Base-by-base conservation (phyloP, 148 eudicot genomes). In the Rhododendron griersonianum region DNA sequence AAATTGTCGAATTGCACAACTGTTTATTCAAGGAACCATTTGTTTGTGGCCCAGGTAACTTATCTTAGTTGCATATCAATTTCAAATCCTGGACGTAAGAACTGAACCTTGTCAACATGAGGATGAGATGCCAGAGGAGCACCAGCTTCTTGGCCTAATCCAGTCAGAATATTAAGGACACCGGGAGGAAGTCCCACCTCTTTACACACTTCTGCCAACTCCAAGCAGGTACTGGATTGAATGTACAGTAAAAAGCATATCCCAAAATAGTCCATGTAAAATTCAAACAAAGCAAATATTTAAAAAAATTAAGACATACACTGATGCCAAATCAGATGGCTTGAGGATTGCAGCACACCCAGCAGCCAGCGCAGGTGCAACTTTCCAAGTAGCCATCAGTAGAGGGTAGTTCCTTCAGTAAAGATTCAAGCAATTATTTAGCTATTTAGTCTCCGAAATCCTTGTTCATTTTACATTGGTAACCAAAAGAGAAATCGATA, bases 361-460 rank as follows among this genome's bases (percentile, higher is more conserved):
- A 91, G 99, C 99, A 78, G 99, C 99, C 86, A 97, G 94, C 81
- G 99, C 98, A 84, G 99, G 98, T 88, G 99, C 99, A 88, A 97
- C 98, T 93, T 97, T 97, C 99, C 99, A 97, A 30, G 99, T 93
- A 83, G 98, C 98, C 96, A 97, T 94, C 86, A 97, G 85, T 81
- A 97, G 90, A 67, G 99, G 99, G 86, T 97, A 97, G 86, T 97
- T 97, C 99, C 98, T 96, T 86, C 85, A 86, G 81, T 47, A 86
- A 30, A 87, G 37, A 87, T 65, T 80, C 28, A 71, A 80, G 51
- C 35, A 81, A 53, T n/a, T 23, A 78, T 67, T 45, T 84, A 84
- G 84, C 18, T 65, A 51, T 3, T 57, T 35, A 53, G 81, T 6
- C 71, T 21, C 16, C 13, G 51, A 44, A 25, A 73, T 51, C 84